phyloP scores from a whole-genome alignment of 2,329 filamentous ascomycete species.

The Chrysosporium keratinophilum region DNA sequence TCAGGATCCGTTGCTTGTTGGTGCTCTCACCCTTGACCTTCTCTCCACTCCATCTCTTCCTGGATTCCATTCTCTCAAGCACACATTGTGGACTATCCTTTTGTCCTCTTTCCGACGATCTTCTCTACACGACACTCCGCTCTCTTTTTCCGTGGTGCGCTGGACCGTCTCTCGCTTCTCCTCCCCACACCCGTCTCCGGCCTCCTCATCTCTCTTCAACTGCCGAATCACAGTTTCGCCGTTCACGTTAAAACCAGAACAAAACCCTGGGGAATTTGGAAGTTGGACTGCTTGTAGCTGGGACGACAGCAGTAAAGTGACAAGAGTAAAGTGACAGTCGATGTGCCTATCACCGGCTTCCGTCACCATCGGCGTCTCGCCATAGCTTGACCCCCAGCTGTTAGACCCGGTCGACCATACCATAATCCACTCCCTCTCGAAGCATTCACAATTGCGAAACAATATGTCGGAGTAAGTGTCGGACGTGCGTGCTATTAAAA shows the following conservation, averaged over 20 bases:
- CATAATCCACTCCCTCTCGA: not conserved
- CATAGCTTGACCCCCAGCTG: not conserved
- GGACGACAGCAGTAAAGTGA: too few species aligned
- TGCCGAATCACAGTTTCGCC: not conserved
- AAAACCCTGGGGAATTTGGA: too few species aligned
- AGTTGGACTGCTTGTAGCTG: too few species aligned
- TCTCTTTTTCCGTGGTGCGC: not conserved
- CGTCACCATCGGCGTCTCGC: not conserved
- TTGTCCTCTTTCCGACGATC: not conserved
- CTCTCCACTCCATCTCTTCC: not conserved
- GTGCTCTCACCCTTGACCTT: not conserved
- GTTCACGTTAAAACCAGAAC: too few species aligned
- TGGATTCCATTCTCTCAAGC: not conserved
- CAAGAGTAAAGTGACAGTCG: too few species aligned
- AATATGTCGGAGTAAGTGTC: slow-evolving; percentile 1
- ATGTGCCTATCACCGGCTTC: too few species aligned
- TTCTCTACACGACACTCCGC: not conserved
- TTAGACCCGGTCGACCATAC: not conserved
- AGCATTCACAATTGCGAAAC: not conserved
- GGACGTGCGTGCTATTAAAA: not conserved
- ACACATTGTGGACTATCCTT: not conserved
- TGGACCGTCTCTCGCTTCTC: not conserved
- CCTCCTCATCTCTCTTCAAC: not conserved
- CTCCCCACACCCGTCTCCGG: not conserved
- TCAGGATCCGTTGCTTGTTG: not conserved